Evolutionary conservation across 1,284 basidiomycete species (phyloP), one percentile per base, ranked within the genome.

Genomic region (Heterobasidion parviporum): DNA sequence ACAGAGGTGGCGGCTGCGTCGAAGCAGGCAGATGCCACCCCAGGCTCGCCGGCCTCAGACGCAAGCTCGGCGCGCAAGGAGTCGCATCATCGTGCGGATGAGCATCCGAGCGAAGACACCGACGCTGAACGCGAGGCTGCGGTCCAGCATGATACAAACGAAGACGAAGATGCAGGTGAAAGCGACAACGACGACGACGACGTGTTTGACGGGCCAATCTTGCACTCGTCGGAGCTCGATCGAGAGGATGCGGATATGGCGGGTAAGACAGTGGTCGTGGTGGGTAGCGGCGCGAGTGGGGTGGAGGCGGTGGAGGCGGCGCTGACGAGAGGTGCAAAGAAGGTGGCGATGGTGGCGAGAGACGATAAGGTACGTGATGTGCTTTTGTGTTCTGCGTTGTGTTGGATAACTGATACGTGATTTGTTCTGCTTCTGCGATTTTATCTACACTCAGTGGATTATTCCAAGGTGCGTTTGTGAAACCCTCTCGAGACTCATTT

Each of bases 261-360:
- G 8, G 80, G 74, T 0, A 82, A 82, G 68, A 74, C 70, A 15
- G 69, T 81, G 3, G 70, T 78, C 10, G 72, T 83, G 2, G 70
- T 86, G 26, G 83, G 83, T 0, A 77, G 77, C 44, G 82, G 82
- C 0, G 83, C 83, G 0, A 80, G 77, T 51, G 82, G 79, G 8
- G 78, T 85, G 15, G 83, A 85, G 62, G 78, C 81, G 1, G 78
- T 81, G n/a, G 82, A 85, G 62, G 74, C 77, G 1, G 76, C 76
- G 1, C 64, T 80, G 1, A 61, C 67, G 3, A 70, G 75, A 52
- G 73, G 75, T 18, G 81, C 80, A 3, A 71, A 71, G 15, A 65
- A 72, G 4, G 69, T 72, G 3, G 2, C 10, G 26, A 77, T 83
- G 65, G 65, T 83, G 33, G 81, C 81, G 1, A 60, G 68, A 15